Evolutionary conservation across 1,139 yeast species (phyloP), one percentile per base, ranked within the genome.

Genomic region (Candida sanyaensis): DNA sequence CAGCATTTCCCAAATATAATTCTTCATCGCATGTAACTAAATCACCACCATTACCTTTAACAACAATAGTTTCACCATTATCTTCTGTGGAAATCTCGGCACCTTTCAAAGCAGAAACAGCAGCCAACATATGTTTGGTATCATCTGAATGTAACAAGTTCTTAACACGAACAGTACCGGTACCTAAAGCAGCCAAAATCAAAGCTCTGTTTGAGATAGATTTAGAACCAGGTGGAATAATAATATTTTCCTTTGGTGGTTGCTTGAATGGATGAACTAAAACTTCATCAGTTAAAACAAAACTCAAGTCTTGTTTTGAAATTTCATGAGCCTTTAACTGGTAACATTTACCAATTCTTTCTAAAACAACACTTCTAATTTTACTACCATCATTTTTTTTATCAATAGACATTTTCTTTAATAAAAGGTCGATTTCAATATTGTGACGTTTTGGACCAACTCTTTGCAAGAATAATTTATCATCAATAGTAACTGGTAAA

Each of bases 131-230:
- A 62, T 89, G 93, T 56, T 88, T 91, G 12, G 98, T 93, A 63
- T 93, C 99, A 62, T 93, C 99, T 3, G 93, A 92, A 63, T 93
- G 98, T 50, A 93, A 79, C 60, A 93, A 73, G 67, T 93, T 93
- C 56, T 85, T 86, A 57, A 93, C 83, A 59, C 80, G 81, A 61
- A 96, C 92, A 32, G 85, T 80, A 38, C 99, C 98, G 46, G 78
- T 71, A 53, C 97, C 96, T 53, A 93, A 78, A 26, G 99, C 96
- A 41, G 99, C 98, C 55, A 93, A 75, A 21, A 93, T 83, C 55
- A 93, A 77, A 7, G 98, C 99, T 64, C 99, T 83, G 65, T 93
- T 93, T 11, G 98, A 91, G 53, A 93, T 93, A 2, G 98, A 92
- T 65, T 93, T 93, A 4, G 98, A 93, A 1, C 99, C 99, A 9